A percentile compares a stretch with the other conserved stretches of the same genome.
phyloP scores from a whole-genome alignment of 1,139 yeast genomes.

The Candida smagusa region DNA sequence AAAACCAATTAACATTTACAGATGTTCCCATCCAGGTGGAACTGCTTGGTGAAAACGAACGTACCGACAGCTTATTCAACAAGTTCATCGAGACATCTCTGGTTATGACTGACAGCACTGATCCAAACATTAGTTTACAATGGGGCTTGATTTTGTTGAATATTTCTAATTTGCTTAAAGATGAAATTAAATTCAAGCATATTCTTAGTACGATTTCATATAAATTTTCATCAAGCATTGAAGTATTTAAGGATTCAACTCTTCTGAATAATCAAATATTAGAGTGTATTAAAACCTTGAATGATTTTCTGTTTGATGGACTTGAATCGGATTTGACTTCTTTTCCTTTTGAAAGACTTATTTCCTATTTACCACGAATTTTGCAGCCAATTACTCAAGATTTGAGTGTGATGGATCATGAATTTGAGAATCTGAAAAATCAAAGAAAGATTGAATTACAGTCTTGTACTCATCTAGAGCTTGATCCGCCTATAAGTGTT shows the following conservation, averaged over 20 bases:
- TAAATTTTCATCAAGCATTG: conserved; percentile 9
- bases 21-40: conserved; percentile 1
- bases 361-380: conserved; percentile 2
- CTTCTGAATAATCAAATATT: background rate
- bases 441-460: conserved; percentile 1
- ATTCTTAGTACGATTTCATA: conserved; percentile 9
- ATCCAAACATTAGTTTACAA: conserved; percentile 7
- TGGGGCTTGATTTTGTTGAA: conserved; percentile 12
- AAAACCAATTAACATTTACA: background rate
- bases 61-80: conserved; percentile 7
- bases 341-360: conserved; percentile 7
- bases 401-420: conserved; percentile 5
- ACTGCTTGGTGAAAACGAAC: conserved; percentile 6
- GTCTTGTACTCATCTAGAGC: conserved; percentile 4
- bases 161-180: conserved; percentile 6
- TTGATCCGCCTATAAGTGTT: conserved; percentile 2
- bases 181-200: conserved; percentile 5
- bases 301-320: background rate
- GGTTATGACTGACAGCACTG: background rate
- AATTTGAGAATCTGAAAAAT: conserved; percentile 4
- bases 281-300: too few species aligned
- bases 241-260: conserved; percentile 4
- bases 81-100: conserved; percentile 8
- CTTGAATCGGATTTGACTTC: conserved; percentile 1
- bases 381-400: conserved; percentile 1